Evolutionary conservation across 2,329 filamentous ascomycete genomes (phyloP).

Genomic region (Pseudovirgaria hyperparasitica): DNA sequence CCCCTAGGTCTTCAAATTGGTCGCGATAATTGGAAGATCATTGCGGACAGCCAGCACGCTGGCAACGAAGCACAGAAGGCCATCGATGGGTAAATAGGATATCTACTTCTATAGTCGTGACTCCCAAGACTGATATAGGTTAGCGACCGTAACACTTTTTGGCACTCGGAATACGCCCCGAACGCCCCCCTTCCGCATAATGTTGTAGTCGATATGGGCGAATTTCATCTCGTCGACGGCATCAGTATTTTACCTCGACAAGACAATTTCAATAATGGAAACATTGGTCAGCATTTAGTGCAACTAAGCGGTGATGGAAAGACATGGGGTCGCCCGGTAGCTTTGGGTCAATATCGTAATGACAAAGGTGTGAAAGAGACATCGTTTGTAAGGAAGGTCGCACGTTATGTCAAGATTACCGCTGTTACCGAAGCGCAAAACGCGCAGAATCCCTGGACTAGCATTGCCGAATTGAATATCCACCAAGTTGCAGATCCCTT

Average conservation of each 20-base stretch:
- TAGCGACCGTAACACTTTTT: slow-evolving; percentile 16
- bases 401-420: slow-evolving; percentile 14
- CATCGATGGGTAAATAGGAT: too few species aligned
- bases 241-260: slow-evolving; percentile 21
- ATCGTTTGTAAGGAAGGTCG: slow-evolving; percentile 10
- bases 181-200: slow-evolving; percentile 16
- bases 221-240: slow-evolving; percentile 15
- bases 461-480: slow-evolving; percentile 15
- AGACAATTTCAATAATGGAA: slow-evolving; percentile 19
- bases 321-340: slow-evolving; percentile 15
- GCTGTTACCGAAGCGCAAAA: slow-evolving; percentile 13
- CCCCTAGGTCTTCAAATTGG: slow-evolving; percentile 7
- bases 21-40: slow-evolving; percentile 14
- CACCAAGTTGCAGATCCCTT: slow-evolving; percentile 10
- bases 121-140: too few species aligned
- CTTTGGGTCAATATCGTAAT: slow-evolving; percentile 15
- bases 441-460: slow-evolving; percentile 10
- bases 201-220: slow-evolving; percentile 21
- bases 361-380: slow-evolving; percentile 13
- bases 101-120: too few species aligned
- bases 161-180: slow-evolving; percentile 19
- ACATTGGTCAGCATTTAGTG: slow-evolving; percentile 22
- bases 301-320: slow-evolving; percentile 18
- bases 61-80: slow-evolving; percentile 14
- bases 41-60: slow-evolving; percentile 13